Evolutionary conservation across 768 basidiomycete genomes (phyloP).

Genomic region (Roridomyces roridus): DNA sequence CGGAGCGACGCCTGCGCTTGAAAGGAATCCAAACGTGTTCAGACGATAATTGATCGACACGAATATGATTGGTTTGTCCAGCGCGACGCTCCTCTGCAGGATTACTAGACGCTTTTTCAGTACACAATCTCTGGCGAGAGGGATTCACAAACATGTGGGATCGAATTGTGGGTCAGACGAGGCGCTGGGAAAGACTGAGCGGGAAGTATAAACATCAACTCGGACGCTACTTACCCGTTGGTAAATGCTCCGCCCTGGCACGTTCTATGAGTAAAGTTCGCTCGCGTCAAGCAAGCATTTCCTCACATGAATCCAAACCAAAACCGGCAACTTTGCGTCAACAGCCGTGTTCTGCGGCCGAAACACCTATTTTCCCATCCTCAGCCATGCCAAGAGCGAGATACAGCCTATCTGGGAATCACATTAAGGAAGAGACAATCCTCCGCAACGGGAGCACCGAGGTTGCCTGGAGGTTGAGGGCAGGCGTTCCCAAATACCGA

Average conservation of each 20-base stretch:
- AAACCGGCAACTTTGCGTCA: conserved; percentile 41
- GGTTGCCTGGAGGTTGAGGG: background rate
- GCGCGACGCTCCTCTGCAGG: conserved; percentile 51
- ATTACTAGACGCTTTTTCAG: conserved; percentile 42
- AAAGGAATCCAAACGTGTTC: conserved; percentile 63
- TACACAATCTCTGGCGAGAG: background rate
- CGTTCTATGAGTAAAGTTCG: background rate
- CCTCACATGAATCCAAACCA: conserved; percentile 45
- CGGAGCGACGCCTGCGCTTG: conserved; percentile 50
- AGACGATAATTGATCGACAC: conserved; percentile 63
- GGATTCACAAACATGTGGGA: conserved; percentile 48
- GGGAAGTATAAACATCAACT: background rate
- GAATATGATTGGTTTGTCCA: conserved; percentile 61
- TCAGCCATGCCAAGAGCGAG: too few relatives aligned
- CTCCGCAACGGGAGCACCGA: background rate
- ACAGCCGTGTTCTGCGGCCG: conserved; percentile 35
- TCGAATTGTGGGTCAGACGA: conserved; percentile 49
- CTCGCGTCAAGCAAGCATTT: background rate
- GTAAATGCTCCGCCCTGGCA: conserved; percentile 57
- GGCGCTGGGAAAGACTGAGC: conserved; percentile 37
- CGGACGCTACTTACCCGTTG: conserved; percentile 15
- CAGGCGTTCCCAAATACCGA: background rate
- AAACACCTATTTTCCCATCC: conserved; percentile 36
- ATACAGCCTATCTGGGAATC: background rate
- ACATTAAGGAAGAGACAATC: background rate